Percentiles rank a stretch among this genome's conserved stretches.
Conservation (phyloP, 1,284 basidiomycete species). For the Fomes fomentarius region DNA sequence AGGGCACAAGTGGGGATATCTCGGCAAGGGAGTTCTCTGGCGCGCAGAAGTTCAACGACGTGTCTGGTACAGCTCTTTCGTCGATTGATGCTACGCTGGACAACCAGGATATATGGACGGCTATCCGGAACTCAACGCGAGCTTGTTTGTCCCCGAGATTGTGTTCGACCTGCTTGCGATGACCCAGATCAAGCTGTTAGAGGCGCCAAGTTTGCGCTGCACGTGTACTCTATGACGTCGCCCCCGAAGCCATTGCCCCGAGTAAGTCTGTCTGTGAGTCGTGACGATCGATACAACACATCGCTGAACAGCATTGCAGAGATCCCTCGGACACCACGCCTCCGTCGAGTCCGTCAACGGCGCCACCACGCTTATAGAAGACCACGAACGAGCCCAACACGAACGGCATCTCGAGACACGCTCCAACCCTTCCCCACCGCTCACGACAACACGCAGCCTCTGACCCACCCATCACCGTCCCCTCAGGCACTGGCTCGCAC, state of each 20-base stretch:
- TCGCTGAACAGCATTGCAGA: conserved; percentile 22
- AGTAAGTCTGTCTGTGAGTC: no score
- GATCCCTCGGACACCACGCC: conserved; percentile 24
- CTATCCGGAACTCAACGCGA: conserved; percentile 97
- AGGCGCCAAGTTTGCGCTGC: conserved; percentile 92
- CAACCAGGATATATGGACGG: conserved; percentile 95
- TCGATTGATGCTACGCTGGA: conserved; percentile 93
- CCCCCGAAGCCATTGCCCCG: conserved; percentile 50
- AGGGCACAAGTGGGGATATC: conserved; percentile 95
- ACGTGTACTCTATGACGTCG: conserved; percentile 49
- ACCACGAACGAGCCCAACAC: conserved; percentile 57
- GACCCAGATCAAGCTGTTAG: conserved; percentile 97
- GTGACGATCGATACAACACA: no score
- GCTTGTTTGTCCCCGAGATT: conserved; percentile 95
- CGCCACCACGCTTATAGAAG: conserved; percentile 51
- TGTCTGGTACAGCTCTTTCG: conserved; percentile 92
- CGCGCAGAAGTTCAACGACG: conserved; percentile 99
- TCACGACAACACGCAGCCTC: conserved; percentile 38
- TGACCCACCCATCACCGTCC: conserved; percentile 21
- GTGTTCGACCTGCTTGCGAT: conserved; percentile 98
- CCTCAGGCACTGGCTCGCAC: conserved; percentile 19
- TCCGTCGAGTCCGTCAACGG: conserved; percentile 47
- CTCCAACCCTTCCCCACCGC: conserved; percentile 81
- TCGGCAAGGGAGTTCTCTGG: conserved; percentile 99
- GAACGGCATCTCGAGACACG: conserved; percentile 62